phyloP scores from a whole-genome alignment of 169 alveolate genomes.

The Eimeria maxima region DNA sequence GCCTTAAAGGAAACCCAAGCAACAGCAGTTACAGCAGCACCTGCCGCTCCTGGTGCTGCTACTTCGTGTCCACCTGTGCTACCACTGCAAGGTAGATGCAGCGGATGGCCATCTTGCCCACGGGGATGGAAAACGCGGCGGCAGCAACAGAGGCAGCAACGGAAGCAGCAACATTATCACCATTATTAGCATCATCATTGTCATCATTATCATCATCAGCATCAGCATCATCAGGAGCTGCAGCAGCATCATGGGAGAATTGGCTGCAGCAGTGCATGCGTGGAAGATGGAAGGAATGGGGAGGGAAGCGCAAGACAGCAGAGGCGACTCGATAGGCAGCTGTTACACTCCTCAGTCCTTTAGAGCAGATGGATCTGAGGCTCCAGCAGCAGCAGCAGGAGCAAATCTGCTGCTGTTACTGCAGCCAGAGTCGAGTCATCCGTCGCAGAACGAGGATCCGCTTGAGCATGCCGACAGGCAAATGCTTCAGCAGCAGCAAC shows the following conservation, averaged over 20 bases:
- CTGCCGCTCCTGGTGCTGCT: neutral
- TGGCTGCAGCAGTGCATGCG: neutral
- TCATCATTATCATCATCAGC: neutral
- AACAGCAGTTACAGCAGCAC: constrained; percentile 7
- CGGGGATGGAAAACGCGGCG: neutral
- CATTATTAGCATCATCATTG: neutral
- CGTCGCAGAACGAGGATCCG: neutral
- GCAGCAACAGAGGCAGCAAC: neutral
- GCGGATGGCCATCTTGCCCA: neutral
- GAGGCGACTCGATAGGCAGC: neutral
- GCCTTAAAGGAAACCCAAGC: neutral
- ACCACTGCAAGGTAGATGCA: neutral
- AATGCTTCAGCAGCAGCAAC: neutral
- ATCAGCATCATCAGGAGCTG: neutral
- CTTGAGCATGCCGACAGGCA: neutral
- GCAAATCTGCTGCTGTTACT: neutral
- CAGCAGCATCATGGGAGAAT: neutral
- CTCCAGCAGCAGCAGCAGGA: neutral
- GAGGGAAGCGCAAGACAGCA: neutral
- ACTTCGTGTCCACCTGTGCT: neutral
- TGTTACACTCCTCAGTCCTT: neutral
- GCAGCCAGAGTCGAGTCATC: neutral
- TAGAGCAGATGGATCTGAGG: neutral
- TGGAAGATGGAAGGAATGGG: neutral
- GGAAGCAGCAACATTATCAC: neutral